Evolutionary conservation across 768 basidiomycete species (phyloP), one percentile per base, ranked within the genome.

Genomic region (Termitomyces sp.): DNA sequence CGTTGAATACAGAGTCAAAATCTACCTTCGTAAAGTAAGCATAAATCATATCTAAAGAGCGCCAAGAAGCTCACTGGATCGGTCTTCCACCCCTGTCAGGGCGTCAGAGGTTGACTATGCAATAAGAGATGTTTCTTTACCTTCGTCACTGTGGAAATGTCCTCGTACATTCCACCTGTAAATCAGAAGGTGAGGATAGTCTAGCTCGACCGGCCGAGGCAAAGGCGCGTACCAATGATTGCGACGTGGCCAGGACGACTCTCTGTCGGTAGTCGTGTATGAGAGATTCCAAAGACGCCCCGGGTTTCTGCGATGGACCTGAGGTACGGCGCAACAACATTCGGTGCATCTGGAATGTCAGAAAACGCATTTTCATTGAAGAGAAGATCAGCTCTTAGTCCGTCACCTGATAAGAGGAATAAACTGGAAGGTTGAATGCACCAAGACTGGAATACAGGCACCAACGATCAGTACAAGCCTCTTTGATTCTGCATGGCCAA

Each of bases 1-100:
- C 87, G 64, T 94, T 94, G 69, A 94, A 91, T 14, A 94, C 83
- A 1, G 90, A 91, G 68, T 94, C 91, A 65, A 94, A 94, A 63
- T 91, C 83, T 50, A 94, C 76, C 77, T 78, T 48, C 12, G 28
- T 28, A 9, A 55, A 6, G n/a, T 58, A 17, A 58, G 54, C 53
- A 49, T 43, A 75, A 57, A 61, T 61, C 42, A 28, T 47, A 41
- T n/a, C 5, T 5, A 2, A 41, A 50, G 41, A 63, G 11, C 33
- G 8, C 40, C 30, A 3, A 14, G 50, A 30, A 11, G 60, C 71
- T 60, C 63, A 89, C 89, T 48, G 89, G 90, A 70, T 91, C 91
- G 0, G 84, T 80, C 73, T 91, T 91, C 90, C 91, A 92, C 47
- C 89, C 90, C 87, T 90, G 59, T 44, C 50, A 55, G n/a, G 9